phyloP scores from a whole-genome alignment of 257 asterid species.

The Verbena officinalis region DNA sequence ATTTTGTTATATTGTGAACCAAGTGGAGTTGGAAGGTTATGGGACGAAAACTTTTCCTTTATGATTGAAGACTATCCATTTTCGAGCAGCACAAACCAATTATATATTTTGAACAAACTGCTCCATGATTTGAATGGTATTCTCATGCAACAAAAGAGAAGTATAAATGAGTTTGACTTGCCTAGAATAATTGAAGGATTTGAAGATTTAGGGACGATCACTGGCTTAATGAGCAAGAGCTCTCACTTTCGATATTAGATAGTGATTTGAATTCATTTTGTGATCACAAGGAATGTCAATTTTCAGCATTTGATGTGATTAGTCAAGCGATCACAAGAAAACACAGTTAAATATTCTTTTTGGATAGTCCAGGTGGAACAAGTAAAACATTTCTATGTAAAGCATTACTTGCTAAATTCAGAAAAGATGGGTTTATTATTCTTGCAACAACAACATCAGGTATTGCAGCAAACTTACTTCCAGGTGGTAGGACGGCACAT shows the following conservation, averaged over 20 bases:
- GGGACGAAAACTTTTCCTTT: conserved; percentile 2
- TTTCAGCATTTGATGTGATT: not conserved
- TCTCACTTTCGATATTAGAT: not conserved
- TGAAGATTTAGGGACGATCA: no score
- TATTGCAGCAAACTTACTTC: no score
- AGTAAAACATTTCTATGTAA: conserved; percentile 10
- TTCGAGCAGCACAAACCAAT: not conserved
- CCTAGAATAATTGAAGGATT: no score
- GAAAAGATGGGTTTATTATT: no score
- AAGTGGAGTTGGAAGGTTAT: not conserved
- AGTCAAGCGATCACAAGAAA: not conserved
- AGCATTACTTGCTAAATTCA: conserved; percentile 7
- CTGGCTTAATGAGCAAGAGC: no score
- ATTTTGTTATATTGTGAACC: not conserved
- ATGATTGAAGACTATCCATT: conserved; percentile 1
- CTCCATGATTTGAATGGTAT: not conserved
- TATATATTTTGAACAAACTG: no score
- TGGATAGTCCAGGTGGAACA: not conserved
- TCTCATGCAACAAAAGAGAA: no score
- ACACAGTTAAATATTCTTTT: not conserved
- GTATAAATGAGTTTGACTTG: not conserved
- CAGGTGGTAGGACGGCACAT: not conserved
- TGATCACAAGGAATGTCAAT: not conserved
- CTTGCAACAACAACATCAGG: no score
- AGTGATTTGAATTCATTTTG: not conserved